These are phyloP conservation scores for Dendrobium officinale DNA, from an alignment of 106 monocot species.

Conservation along the genomic window DNA sequence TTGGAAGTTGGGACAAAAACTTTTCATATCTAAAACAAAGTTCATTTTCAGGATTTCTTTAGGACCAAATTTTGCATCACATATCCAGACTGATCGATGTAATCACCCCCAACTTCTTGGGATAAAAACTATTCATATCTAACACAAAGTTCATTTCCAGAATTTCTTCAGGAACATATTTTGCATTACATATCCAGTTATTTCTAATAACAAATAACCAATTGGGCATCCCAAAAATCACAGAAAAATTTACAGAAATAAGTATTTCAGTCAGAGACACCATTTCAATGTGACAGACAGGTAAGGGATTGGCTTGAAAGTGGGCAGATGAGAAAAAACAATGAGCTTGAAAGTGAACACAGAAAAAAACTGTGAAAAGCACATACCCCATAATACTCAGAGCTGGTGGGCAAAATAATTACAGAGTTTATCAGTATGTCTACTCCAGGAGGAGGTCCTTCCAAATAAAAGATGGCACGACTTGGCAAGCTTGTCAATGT, in stretches of 20 bases:
- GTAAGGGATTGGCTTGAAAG: background rate
- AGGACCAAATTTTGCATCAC: background rate
- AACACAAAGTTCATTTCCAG: background rate
- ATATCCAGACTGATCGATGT: background rate
- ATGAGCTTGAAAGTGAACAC: background rate
- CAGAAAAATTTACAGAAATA: background rate
- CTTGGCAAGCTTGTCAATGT: constrained; percentile 35
- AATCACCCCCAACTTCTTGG: background rate
- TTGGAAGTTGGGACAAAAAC: background rate
- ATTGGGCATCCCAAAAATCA: background rate
- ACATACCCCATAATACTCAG: constrained; percentile 30
- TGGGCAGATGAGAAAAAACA: too few species aligned
- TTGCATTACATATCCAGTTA: background rate
- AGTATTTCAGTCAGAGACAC: background rate
- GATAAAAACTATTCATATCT: background rate
- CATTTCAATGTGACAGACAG: background rate
- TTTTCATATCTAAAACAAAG: background rate
- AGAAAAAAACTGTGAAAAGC: background rate
- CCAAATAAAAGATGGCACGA: constrained; percentile 48
- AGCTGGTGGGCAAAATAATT: constrained; percentile 18
- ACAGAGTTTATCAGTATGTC: constrained; percentile 58
- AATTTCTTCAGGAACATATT: background rate
- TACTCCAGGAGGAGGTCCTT: constrained; percentile 59
- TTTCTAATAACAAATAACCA: background rate
- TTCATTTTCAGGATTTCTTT: background rate